Percentiles rank a stretch among this genome's conserved stretches.
Conservation (phyloP, 495 filamentous ascomycete genomes). For the Annulohypoxylon maeteangense region DNA sequence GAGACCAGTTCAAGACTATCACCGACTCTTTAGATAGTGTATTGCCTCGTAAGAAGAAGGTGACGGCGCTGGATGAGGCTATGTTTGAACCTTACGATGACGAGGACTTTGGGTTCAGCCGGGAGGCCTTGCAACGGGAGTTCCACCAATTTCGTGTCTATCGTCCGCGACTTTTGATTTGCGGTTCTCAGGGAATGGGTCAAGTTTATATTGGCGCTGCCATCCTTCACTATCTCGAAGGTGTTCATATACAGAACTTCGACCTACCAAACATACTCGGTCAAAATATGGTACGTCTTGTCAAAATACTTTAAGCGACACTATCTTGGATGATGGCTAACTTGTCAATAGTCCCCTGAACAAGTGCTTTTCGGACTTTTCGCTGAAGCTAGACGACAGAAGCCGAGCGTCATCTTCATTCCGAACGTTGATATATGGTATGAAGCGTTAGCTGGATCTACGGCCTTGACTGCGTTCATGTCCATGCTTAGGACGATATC, state of each 20-base stretch:
- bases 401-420: slow-evolving; percentile 95
- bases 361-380: slow-evolving; percentile 90
- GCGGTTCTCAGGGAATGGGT: slow-evolving; percentile 86
- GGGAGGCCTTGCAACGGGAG: slow-evolving; percentile 87
- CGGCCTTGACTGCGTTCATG: slow-evolving; percentile 80
- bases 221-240: slow-evolving; percentile 88
- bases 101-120: slow-evolving; percentile 77
- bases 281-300: slow-evolving; percentile 61
- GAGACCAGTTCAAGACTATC: slow-evolving; percentile 73
- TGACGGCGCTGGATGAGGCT: slow-evolving; percentile 92
- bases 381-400: slow-evolving; percentile 89
- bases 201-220: slow-evolving; percentile 92
- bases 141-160: slow-evolving; percentile 92
- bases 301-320: slow-evolving; percentile 54
- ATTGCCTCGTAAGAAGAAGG: slow-evolving; percentile 81
- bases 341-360: slow-evolving; percentile 70
- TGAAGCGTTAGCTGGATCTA: slow-evolving; percentile 55
- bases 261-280: slow-evolving; percentile 83
- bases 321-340: slow-evolving; percentile 37
- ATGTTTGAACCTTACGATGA: slow-evolving; percentile 89
- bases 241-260: slow-evolving; percentile 93
- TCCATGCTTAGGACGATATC: slow-evolving; percentile 80
- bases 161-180: slow-evolving; percentile 84
- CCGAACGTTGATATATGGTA: slow-evolving; percentile 91
- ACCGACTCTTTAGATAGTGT: slow-evolving; percentile 75